Evolutionary conservation across 2,329 filamentous ascomycete genomes (phyloP).

Genomic region (Blastomyces gilchristii): DNA sequence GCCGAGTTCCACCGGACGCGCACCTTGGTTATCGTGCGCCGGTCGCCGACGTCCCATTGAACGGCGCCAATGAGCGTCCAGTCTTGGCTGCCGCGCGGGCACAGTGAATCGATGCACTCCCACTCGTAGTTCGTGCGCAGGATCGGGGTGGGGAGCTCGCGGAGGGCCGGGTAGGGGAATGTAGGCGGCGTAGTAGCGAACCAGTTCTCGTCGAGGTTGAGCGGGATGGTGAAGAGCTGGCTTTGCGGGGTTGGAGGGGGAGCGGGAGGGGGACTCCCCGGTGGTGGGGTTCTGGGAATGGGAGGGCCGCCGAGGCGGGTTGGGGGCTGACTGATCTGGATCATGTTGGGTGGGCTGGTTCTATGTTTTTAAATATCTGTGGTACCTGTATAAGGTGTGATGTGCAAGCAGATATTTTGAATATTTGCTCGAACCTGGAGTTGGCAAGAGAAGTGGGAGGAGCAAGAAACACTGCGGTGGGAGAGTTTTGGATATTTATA

Average conservation of each 20-base stretch:
- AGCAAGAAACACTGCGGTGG: neutral
- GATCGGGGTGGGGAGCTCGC: constrained; percentile 9
- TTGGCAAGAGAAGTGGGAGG: neutral
- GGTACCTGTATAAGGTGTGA: too few relatives aligned
- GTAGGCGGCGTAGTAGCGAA: constrained; percentile 18
- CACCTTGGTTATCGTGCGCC: constrained; percentile 23
- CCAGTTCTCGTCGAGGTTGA: constrained; percentile 25
- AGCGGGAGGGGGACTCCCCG: neutral
- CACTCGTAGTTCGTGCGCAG: constrained; percentile 13
- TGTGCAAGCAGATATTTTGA: neutral
- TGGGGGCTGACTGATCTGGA: neutral
- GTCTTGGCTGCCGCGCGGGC: constrained; percentile 9
- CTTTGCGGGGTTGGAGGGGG: neutral
- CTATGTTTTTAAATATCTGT: too few relatives aligned
- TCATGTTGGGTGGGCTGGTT: neutral
- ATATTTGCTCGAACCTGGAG: neutral
- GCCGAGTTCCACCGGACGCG: constrained; percentile 28
- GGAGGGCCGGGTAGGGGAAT: constrained; percentile 17
- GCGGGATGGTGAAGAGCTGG: constrained; percentile 15
- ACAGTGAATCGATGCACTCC: constrained; percentile 13
- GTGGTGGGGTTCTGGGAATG: neutral
- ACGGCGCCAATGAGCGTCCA: constrained; percentile 23
- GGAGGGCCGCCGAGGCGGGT: neutral
- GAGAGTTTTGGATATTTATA: neutral
- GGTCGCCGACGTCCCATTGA: constrained; percentile 23